Evolutionary conservation across 306 rosid genomes (phyloP), one percentile per base, ranked within the genome.

Genomic region (Malus asiatica): DNA sequence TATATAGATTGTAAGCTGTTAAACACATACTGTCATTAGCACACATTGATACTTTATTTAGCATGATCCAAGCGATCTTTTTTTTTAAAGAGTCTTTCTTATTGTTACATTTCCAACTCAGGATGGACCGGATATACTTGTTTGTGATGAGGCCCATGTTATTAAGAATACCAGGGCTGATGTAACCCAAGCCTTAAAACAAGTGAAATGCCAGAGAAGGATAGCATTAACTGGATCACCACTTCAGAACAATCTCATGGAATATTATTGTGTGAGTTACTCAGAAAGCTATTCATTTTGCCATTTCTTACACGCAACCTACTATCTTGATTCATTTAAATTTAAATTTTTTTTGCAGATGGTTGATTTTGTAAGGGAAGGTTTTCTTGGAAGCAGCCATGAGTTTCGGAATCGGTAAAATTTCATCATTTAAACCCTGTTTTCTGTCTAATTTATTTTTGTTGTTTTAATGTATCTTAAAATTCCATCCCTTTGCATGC

Each of bases 331-430:
- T 66, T 68, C 38, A 19, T 73, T 29, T 20, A 11, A 33, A 63
- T 79, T 84, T 71, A 76, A 42, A 85, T 65, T 78, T 51, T 51
- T 51, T 40, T 74, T 68, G 86, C 90, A 95, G 99, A 95, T 95
- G 99, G 99, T 95, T 88, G 99, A 95, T 86, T 95, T 95, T 92
- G 99, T 95, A 62, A 86, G 99, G 80, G 99, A 95, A 84, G 97
- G 99, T 74, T 95, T 92, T 84, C 96, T 95, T 69, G 99, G 99
- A 87, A 92, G 97, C 90, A 95, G 99, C 80, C 97, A 95, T 73
- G 99, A 95, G 83, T 95, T 95, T 89, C 84, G 99, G 77, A 95
- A 95, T 76, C 99, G 99, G 99, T 68, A 82, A 81, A 87, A 79
- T 78, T 88, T 80, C 70, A 66, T 86, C 70, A 58, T 81, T 76